Conservation (phyloP, 805 yeast genomes). For the Blastobotrys chiropterorum region DNA sequence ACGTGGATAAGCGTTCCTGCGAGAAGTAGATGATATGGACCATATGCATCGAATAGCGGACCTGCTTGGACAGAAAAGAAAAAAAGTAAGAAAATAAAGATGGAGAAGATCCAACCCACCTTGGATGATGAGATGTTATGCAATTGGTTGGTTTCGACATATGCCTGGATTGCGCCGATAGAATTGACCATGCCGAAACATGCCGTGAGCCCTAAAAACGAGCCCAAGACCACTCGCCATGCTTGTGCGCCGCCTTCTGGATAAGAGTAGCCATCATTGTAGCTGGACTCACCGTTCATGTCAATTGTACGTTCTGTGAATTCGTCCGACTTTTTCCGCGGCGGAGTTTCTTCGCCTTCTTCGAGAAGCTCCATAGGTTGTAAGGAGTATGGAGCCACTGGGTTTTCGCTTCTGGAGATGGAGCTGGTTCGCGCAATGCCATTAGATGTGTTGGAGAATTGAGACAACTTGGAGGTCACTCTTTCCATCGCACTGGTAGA, state of each 20-base stretch:
- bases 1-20: slow-evolving; percentile 42
- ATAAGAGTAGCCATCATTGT: too few relatives aligned
- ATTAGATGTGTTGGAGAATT: too few relatives aligned
- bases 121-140: slow-evolving; percentile 39
- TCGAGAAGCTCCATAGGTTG: too few relatives aligned
- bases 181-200: slow-evolving; percentile 53
- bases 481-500: too few relatives aligned
- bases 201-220: slow-evolving; percentile 49
- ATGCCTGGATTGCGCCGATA: slow-evolving; percentile 57
- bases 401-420: too few relatives aligned
- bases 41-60: slow-evolving; percentile 56
- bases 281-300: too few relatives aligned
- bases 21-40: slow-evolving; percentile 38
- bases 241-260: slow-evolving; percentile 57
- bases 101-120: slow-evolving; percentile 61
- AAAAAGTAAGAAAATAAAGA: slow-evolving; percentile 45
- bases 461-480: too few relatives aligned
- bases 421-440: too few relatives aligned
- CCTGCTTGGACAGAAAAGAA: slow-evolving; percentile 48
- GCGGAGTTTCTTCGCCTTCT: too few relatives aligned
- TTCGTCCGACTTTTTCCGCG: too few relatives aligned
- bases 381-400: too few relatives aligned
- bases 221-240: slow-evolving; percentile 50
- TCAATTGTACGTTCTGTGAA: too few relatives aligned
- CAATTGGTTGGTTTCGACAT: slow-evolving; percentile 51